phyloP scores from a whole-genome alignment of 805 yeast genomes.

The Starmerella potacharoeniae region DNA sequence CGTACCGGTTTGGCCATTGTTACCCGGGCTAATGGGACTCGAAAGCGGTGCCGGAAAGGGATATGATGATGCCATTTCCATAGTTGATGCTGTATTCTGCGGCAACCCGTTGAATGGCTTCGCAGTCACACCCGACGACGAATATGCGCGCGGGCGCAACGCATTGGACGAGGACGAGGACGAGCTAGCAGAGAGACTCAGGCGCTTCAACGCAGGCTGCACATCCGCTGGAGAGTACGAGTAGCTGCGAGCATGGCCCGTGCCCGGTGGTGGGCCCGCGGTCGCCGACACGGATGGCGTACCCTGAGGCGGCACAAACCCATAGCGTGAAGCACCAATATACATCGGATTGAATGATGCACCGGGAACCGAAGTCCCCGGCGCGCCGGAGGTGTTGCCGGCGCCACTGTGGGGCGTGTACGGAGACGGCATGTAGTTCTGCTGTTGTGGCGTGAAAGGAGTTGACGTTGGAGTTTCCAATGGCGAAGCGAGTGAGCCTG shows the following conservation, averaged over 20 bases:
- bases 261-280: background rate
- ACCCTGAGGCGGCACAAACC: background rate
- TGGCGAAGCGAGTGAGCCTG: background rate
- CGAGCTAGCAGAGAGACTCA: constrained; percentile 1
- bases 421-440: background rate
- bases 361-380: background rate
- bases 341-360: background rate
- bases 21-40: constrained; percentile 17
- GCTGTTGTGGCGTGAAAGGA: constrained; percentile 1
- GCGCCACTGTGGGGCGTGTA: background rate
- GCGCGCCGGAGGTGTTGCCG: background rate
- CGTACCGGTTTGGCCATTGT: background rate
- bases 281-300: background rate
- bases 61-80: background rate
- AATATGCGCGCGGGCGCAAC: constrained; percentile 15
- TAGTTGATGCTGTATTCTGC: background rate
- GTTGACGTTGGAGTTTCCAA: constrained; percentile 1
- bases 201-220: constrained; percentile 4
- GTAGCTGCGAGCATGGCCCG: constrained; percentile 14
- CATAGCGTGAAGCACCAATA: background rate
- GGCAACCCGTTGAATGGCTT: background rate
- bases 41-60: constrained; percentile 21
- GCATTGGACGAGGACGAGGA: background rate
- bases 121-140: constrained; percentile 2
- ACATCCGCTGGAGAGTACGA: constrained; percentile 12